A percentile compares a stretch with the other conserved stretches of the same genome.
Evolutionary conservation across 352 stramenopile species (phyloP).

Genomic region (Phytopythium vexans): DNA sequence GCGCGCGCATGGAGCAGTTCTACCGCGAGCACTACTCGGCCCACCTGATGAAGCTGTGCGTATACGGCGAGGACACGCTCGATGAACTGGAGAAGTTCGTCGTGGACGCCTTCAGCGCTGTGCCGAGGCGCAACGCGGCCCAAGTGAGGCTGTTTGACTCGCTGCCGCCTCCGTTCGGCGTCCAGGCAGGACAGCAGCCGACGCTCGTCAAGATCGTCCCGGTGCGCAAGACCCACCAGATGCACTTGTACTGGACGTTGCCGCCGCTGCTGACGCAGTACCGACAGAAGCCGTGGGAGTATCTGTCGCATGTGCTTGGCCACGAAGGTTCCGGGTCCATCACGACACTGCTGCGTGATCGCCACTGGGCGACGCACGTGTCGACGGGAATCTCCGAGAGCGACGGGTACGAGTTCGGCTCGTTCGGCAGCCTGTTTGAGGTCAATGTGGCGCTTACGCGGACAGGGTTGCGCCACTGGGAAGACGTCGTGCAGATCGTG

Average conservation of each 20-base stretch:
- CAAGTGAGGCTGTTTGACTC: background rate
- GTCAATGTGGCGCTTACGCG: conserved; percentile 47
- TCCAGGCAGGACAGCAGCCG: conserved; percentile 19
- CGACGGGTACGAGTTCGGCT: conserved; percentile 63
- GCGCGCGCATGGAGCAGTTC: conserved; percentile 50
- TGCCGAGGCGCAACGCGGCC: conserved; percentile 16
- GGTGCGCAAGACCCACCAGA: conserved; percentile 36
- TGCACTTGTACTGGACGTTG: conserved; percentile 53
- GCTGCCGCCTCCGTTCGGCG: conserved; percentile 27
- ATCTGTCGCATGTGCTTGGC: conserved; percentile 44
- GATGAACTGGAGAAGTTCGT: conserved; percentile 58
- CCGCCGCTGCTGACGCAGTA: conserved; percentile 38
- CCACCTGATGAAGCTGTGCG: conserved; percentile 65
- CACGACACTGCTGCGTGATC: conserved; percentile 32
- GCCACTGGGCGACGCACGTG: conserved; percentile 42
- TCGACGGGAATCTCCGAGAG: conserved; percentile 40
- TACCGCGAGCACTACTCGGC: conserved; percentile 58
- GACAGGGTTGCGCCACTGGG: conserved; percentile 35
- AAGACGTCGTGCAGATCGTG: conserved; percentile 39
- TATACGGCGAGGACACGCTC: conserved; percentile 59
- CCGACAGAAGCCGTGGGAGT: conserved; percentile 50
- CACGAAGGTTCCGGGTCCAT: conserved; percentile 50
- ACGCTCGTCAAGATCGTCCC: conserved; percentile 39
- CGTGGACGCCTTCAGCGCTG: conserved; percentile 41
- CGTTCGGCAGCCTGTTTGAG: conserved; percentile 55